Evolutionary conservation across 208 protist species (phyloP).

Genomic region (Wallacemonas rigidus): DNA sequence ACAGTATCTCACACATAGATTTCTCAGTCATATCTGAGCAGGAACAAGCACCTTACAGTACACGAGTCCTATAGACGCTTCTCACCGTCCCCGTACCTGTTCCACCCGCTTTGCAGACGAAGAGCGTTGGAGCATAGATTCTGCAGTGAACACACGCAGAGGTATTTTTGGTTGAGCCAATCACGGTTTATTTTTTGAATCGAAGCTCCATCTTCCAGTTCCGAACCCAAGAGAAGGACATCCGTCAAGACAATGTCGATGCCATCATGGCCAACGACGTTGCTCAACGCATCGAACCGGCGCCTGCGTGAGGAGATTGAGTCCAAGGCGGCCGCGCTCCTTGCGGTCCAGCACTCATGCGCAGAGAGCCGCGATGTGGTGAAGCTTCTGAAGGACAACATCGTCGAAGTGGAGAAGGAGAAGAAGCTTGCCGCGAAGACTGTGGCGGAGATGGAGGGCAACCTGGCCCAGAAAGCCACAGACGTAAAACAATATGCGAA

Average conservation of each 20-base stretch:
- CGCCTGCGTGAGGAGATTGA: constrained; percentile 47
- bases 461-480: constrained; percentile 14
- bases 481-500: constrained; percentile 29
- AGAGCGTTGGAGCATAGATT: too few relatives aligned
- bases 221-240: background rate
- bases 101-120: background rate
- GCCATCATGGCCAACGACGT: constrained; percentile 47
- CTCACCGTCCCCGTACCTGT: too few relatives aligned
- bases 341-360: constrained; percentile 32
- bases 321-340: constrained; percentile 28
- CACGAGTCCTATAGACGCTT: too few relatives aligned
- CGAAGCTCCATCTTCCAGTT: too few relatives aligned
- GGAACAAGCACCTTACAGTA: too few relatives aligned
- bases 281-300: constrained; percentile 73
- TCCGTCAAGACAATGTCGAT: constrained; percentile 30
- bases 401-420: constrained; percentile 34
- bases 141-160: too few relatives aligned
- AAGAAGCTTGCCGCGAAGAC: constrained; percentile 21
- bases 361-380: constrained; percentile 48
- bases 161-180: too few relatives aligned
- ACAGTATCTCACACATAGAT: background rate
- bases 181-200: too few relatives aligned
- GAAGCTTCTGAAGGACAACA: constrained; percentile 36
- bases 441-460: constrained; percentile 16
- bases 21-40: too few relatives aligned